Base-by-base conservation (phyloP, 2,329 filamentous ascomycete species). In the Fusarium sp. region DNA sequence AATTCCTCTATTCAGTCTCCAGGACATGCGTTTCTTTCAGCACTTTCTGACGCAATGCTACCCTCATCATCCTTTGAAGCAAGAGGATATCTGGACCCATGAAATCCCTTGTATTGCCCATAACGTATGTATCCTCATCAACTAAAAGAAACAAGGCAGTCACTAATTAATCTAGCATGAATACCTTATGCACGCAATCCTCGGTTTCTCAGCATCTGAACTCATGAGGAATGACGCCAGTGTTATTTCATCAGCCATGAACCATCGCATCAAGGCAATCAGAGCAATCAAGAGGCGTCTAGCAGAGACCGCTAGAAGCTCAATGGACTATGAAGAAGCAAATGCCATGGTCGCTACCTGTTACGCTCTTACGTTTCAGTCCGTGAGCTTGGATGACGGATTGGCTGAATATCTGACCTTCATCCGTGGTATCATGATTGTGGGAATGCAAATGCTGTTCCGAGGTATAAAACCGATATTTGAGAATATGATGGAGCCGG, bases 21-120 rank as follows among this genome's bases (percentile, higher is more conserved):
- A 89, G 54, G 90, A 92, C 74, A 91, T 92, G 90, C 87, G 89
- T 41, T 87, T 92, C 77, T 92, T 92, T 73, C 90, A 92, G 77
- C 89, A 92, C 78, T 92, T 92, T 72, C 80, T 92, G 20, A 81
- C 87, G 33, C 83, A 85, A 39, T 90, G 88, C 71, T 89, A 89
- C 75, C 91, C 91, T 5, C 87, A 90, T 78, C 84, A 92, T 29
- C 90, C 91, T 0, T 80, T 92, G 22, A 90, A 89, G 44, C 90
- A 90, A 68, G 89, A 93, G 70, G 83, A 86, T 12, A 84, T 92
- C 18, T 93, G 91, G 91, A 88, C 88, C 11, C 89, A 90, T 31
- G 86, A 91, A 63, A 87, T 93, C 14, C 90, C 91, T 0, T 89
- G 89, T 69, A 86, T 93, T 63, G 91, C 91, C 3, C 89, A 93